Base-by-base conservation (phyloP, 371 early-diverging fungal genomes). In the Nematocida major region DNA sequence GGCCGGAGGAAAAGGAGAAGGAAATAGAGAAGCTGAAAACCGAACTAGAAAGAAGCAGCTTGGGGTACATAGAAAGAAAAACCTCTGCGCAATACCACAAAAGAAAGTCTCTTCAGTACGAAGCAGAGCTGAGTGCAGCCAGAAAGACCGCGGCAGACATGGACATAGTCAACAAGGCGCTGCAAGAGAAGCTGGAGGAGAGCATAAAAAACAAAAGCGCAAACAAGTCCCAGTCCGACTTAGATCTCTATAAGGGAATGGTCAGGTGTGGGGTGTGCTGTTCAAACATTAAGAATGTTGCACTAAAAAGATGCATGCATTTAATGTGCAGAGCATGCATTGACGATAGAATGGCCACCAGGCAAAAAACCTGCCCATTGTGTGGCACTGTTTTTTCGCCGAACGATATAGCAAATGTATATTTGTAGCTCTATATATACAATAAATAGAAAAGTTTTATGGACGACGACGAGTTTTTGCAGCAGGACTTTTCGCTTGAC, bases 281-380 rank as follows among this genome's bases (percentile, higher is more conserved):
- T 43, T 40, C 53, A 2, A 82, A 83, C 62, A 53, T 69, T 38
- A 84, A 84, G 49, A 49, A 83, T 63, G 59, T 78, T 3, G 81
- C 76, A n/a, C 80, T 85, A 32, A 50, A 36, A 20, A 82, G 79
- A 47, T 85, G 85, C 66, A 83, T 82, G 85, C 85, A 85, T 78
- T 61, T 82, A 18, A 79, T 84, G 66, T 85, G 82, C 73, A 91
- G 92, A 80, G 88, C 88, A 30, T 98, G 99, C 81, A 87, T 97
- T 47, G 91, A 95, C 69, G 87, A 87, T 38, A 87, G 92, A 76
- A 86, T 91, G 78, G 91, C 91, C 78, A 90, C 90, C 11, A 88
- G 97, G 18, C 93, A 94, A 82, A 89, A 97, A 85, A 93, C 94
- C 81, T 99, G 99, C 85, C 97, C 97, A 4, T 90, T 88, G 4